Evolutionary conservation across 768 basidiomycete genomes (phyloP), one percentile per base, ranked within the genome.

Genomic region (Phaeolepiota aurea): DNA sequence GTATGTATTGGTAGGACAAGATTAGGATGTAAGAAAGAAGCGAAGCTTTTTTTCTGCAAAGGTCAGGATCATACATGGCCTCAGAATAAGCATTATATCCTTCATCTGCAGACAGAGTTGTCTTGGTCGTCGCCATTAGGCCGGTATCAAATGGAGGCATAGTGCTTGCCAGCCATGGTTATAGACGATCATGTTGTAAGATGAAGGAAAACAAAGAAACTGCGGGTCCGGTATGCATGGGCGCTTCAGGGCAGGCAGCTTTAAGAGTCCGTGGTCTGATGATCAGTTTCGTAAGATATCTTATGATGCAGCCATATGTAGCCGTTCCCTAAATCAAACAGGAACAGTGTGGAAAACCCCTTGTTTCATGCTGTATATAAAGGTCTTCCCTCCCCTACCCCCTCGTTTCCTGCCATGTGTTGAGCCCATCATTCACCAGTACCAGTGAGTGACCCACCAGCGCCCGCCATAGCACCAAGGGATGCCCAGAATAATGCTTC

Each of bases 51-150:
- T 28, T n/a, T n/a, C 7, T 28, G 25, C 7, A 28, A 16, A 35
- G 33, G n/a, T 35, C 33, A n/a, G 7, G 33, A n/a, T n/a, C 7
- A 28, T 7, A 28, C 25, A 28, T 28, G 25, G n/a, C 25, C 48
- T 55, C 54, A 53, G 44, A 44, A 49, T 44, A 61, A 69, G 83
- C 82, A 87, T 87, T 87, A 83, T 77, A 76, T 75, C 74, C 72
- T 64, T 73, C 77, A 57, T 63, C 54, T 61, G 54, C 49, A 35
- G 38, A 45, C 46, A 61, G 61, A 63, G 54, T 58, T 11, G 23
- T 87, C 77, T 86, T 57, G 82, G 78, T 82, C 77, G 68, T 72
- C 70, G 77, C 84, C 84, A 87, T 88, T 86, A 77, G 68, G 81
- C 68, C 58, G 57, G 53, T 49, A 62, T 51, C 69, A 68, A 68